Conservation (phyloP, 768 basidiomycete species). For the Leccinum rimulosum region DNA sequence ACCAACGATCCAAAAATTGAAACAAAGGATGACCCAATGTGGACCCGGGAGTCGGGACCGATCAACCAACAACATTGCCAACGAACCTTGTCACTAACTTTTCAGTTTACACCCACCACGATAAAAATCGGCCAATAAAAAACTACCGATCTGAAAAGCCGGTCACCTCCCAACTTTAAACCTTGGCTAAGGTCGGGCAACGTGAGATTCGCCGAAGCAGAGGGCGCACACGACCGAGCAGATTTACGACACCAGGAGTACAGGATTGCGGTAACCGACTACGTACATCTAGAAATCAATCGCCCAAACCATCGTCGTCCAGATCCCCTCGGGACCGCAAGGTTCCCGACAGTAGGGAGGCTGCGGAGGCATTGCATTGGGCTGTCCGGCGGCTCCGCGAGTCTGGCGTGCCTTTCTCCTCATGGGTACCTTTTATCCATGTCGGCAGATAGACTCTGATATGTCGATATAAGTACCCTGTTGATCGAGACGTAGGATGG, state of each 20-base stretch:
- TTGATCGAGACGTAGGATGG: too few species aligned
- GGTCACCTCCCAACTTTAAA: background rate
- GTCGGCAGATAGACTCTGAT: background rate
- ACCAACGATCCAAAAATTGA: too few species aligned
- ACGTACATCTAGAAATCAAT: conserved; percentile 19
- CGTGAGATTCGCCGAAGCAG: background rate
- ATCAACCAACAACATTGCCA: background rate
- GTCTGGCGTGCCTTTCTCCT: too few species aligned
- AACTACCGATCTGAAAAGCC: background rate
- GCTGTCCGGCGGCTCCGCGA: too few species aligned
- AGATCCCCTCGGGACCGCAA: conserved; percentile 49
- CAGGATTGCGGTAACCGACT: background rate
- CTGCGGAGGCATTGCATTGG: too few species aligned
- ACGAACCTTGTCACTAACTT: background rate
- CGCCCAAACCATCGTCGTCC: conserved; percentile 63
- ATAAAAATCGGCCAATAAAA: background rate
- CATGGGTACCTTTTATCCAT: too few species aligned
- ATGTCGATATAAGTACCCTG: too few species aligned
- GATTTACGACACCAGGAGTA: background rate
- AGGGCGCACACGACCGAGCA: background rate
- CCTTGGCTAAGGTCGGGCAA: conserved; percentile 1
- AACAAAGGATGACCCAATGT: background rate
- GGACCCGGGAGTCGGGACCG: background rate
- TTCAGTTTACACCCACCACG: background rate
- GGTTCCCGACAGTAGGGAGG: background rate